These are phyloP conservation scores for Clonostachys rhizophaga DNA, from an alignment of 2,329 filamentous ascomycete genomes.

Conservation along the genomic window DNA sequence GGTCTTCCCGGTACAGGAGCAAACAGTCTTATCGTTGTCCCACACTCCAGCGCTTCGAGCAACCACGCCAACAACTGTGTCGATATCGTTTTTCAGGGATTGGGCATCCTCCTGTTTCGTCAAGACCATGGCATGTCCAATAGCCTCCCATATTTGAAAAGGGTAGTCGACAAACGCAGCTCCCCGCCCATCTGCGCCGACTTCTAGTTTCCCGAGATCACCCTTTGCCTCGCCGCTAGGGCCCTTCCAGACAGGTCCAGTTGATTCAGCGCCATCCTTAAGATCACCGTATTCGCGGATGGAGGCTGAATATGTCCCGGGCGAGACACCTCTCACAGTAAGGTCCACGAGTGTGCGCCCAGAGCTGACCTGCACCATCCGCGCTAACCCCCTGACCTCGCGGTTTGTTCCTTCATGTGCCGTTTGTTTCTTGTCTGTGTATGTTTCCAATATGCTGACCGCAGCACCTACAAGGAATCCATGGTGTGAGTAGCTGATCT, in stretches of 20 bases:
- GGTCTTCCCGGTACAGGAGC: conserved; percentile 95
- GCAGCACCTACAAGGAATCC: conserved; percentile 56
- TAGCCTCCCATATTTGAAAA: conserved; percentile 92
- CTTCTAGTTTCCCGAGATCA: conserved; percentile 68
- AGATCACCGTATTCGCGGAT: conserved; percentile 87
- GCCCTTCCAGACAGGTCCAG: conserved; percentile 70
- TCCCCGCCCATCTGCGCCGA: conserved; percentile 72
- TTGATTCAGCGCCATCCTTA: conserved; percentile 74
- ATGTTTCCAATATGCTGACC: conserved; percentile 93
- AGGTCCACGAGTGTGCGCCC: conserved; percentile 81
- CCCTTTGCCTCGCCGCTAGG: conserved; percentile 21
- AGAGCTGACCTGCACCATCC: conserved; percentile 87
- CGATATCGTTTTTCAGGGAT: conserved; percentile 67
- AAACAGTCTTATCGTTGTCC: conserved; percentile 98
- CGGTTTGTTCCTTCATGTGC: conserved; percentile 32
- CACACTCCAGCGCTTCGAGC: conserved; percentile 95
- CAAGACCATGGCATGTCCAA: conserved; percentile 87
- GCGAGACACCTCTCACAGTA: conserved; percentile 74
- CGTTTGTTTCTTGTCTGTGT: conserved; percentile 51
- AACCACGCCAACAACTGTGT: conserved; percentile 89
- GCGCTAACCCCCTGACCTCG: conserved; percentile 77
- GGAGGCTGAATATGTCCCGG: conserved; percentile 78
- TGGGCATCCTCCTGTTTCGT: conserved; percentile 51
- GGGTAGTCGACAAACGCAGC: conserved; percentile 75
- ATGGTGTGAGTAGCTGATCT: not conserved